Conservation (phyloP, 1,284 basidiomycete species). For the Trichosporon ovoides region DNA sequence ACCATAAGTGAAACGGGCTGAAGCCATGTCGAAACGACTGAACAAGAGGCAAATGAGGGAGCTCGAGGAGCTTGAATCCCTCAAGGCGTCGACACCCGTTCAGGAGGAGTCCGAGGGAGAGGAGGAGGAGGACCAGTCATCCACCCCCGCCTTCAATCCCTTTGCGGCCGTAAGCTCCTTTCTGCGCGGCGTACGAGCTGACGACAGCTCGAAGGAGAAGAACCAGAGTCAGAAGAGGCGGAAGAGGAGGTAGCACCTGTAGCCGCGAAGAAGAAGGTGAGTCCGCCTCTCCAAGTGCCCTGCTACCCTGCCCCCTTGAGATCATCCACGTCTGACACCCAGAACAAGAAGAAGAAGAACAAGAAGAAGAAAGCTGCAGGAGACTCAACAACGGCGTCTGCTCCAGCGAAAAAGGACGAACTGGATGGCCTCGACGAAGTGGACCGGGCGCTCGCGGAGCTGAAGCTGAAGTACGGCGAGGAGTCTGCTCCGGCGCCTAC, state of each 20-base stretch:
- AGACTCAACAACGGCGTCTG: conserved; percentile 13
- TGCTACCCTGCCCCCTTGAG: background rate
- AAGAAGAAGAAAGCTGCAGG: conserved; percentile 33
- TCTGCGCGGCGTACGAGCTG: background rate
- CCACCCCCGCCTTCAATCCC: conserved; percentile 38
- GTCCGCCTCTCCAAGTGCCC: background rate
- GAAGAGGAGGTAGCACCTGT: conserved; percentile 26
- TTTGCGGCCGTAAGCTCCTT: conserved; percentile 56
- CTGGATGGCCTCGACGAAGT: conserved; percentile 66
- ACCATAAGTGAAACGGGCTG: background rate
- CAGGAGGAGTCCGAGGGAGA: conserved; percentile 14
- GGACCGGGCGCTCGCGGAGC: conserved; percentile 72
- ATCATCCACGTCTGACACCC: conserved; percentile 8
- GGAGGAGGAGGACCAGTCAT: conserved; percentile 23
- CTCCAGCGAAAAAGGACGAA: conserved; percentile 15
- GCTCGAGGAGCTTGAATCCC: conserved; percentile 59
- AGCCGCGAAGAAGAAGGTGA: conserved; percentile 36
- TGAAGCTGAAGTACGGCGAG: conserved; percentile 59
- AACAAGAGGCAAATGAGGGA: conserved; percentile 82
- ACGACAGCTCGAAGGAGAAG: conserved; percentile 13
- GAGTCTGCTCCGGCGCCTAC: conserved; percentile 8
- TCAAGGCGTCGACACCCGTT: conserved; percentile 30
- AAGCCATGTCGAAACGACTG: conserved; percentile 50
- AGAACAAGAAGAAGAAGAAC: conserved; percentile 50
- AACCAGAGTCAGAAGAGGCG: conserved; percentile 25